Evolutionary conservation across 345 rosid genomes (phyloP), one percentile per base, ranked within the genome.

Genomic region (Schrenkiella parvula): DNA sequence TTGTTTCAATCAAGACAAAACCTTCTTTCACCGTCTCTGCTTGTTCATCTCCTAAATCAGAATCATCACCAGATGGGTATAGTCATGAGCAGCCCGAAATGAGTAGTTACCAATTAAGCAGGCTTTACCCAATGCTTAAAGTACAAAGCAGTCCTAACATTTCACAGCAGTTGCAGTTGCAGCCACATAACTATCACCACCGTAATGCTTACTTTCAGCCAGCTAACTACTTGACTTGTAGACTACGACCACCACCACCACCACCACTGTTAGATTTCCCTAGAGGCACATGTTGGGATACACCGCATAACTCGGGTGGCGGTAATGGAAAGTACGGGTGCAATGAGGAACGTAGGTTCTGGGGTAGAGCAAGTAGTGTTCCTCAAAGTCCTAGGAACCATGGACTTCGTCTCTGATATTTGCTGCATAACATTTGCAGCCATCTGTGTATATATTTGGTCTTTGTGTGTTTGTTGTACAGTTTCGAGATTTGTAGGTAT

Each of bases 131-230:
- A 0, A 66, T 93, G 87, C 88, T 72, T 65, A 88, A 53, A 80
- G 97, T 90, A n/a, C 80, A 60, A 0, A 93, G 98, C 70, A 85
- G 92, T 12, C 97, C 96, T 2, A 84, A 80, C 76, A 88, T 93
- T 4, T 74, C 68, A 37, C 81, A 60, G 6, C 78, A 73, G 34
- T 72, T 23, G 7, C 82, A 63, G 47, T n/a, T n/a, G n/a, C 23
- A 66, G 43, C 23, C 62, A 31, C 52, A 74, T 43, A 84, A 69
- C 64, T 85, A 67, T 7, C 76, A 79, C 7, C 74, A 79, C 8
- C 75, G 73, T 26, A 60, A 79, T 19, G 61, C 79, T n/a, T 84
- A 70, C 25, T 53, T 56, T 23, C 74, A 71, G 19, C 48, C 14
- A 26, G 43, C 71, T 11, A 63, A 61, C 50, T 71, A 78, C 76